phyloP scores from a whole-genome alignment of 768 basidiomycete species.

The Holtermannia corniformis region DNA sequence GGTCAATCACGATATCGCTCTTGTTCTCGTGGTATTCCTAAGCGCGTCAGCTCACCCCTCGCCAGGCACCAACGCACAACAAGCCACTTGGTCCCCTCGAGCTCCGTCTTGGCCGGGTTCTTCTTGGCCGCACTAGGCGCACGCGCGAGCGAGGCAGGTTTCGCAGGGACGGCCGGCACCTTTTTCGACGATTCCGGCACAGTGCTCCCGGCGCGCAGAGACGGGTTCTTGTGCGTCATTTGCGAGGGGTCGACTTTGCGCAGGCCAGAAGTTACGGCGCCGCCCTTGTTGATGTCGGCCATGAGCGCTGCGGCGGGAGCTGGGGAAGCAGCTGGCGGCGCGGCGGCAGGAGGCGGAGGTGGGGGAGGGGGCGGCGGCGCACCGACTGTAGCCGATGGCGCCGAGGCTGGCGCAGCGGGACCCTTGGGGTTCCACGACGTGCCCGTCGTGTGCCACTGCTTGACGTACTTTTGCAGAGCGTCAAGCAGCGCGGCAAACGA shows the following conservation, averaged over 20 bases:
- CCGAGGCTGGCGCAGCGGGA: constrained; percentile 38
- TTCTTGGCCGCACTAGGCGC: constrained; percentile 55
- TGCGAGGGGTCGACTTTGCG: constrained; percentile 91
- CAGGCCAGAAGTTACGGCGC: constrained; percentile 77
- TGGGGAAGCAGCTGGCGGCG: constrained; percentile 30
- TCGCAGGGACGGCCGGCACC: constrained; percentile 50
- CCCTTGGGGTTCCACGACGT: constrained; percentile 73
- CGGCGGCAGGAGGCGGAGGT: constrained; percentile 35
- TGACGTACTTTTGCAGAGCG: constrained; percentile 68
- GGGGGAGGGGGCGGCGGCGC: constrained; percentile 41
- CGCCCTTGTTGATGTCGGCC: constrained; percentile 79
- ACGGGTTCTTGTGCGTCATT: constrained; percentile 98
- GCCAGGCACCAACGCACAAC: constrained; percentile 52
- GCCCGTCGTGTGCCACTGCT: constrained; percentile 76
- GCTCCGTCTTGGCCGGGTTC: constrained; percentile 77
- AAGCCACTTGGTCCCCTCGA: constrained; percentile 90
- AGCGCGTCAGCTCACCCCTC: not conserved
- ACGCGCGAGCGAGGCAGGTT: constrained; percentile 53
- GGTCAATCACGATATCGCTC: constrained; percentile 57
- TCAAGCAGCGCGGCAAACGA: constrained; percentile 62
- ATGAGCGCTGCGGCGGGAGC: constrained; percentile 68
- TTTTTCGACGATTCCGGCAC: constrained; percentile 44
- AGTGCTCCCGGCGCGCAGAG: constrained; percentile 52
- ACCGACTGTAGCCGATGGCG: constrained; percentile 17
- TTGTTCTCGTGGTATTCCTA: constrained; percentile 87